phyloP scores from a whole-genome alignment of 208 protist species.

The Acanthamoeba divionensis region DNA sequence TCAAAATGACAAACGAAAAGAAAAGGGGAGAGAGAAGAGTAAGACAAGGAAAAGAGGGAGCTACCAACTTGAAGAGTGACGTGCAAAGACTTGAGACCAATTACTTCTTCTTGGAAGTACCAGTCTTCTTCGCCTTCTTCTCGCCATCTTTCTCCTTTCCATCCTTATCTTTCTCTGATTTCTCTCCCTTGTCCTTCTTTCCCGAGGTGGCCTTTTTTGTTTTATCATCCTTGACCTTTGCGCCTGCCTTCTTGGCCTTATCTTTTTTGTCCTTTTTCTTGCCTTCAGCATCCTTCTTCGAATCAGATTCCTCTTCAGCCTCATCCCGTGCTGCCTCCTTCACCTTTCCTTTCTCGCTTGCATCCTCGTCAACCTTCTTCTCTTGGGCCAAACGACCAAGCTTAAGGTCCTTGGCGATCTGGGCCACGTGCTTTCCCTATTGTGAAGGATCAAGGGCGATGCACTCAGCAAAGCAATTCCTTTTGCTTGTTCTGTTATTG shows the following conservation, averaged over 20 bases:
- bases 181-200: not conserved
- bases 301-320: not conserved
- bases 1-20: not conserved
- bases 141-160: not conserved
- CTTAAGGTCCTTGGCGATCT: slow-evolving; percentile 27
- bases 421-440: slow-evolving; percentile 47
- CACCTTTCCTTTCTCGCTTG: not conserved
- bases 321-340: not conserved
- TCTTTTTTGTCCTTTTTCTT: not conserved
- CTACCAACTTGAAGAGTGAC: not conserved
- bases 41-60: not conserved
- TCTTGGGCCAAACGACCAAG: not conserved
- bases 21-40: not conserved
- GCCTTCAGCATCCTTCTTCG: not conserved
- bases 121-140: slow-evolving; percentile 24
- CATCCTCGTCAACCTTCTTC: not conserved
- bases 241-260: not conserved
- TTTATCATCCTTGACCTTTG: not conserved
- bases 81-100: not conserved
- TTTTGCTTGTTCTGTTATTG: no score
- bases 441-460: no score
- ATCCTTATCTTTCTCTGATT: not conserved
- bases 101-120: not conserved
- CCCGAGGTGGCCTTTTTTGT: not conserved
- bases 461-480: no score